Percentiles rank a stretch among this genome's conserved stretches.
Conservation (phyloP, 352 stramenopile species). For the Phytopythium oedochilum region DNA sequence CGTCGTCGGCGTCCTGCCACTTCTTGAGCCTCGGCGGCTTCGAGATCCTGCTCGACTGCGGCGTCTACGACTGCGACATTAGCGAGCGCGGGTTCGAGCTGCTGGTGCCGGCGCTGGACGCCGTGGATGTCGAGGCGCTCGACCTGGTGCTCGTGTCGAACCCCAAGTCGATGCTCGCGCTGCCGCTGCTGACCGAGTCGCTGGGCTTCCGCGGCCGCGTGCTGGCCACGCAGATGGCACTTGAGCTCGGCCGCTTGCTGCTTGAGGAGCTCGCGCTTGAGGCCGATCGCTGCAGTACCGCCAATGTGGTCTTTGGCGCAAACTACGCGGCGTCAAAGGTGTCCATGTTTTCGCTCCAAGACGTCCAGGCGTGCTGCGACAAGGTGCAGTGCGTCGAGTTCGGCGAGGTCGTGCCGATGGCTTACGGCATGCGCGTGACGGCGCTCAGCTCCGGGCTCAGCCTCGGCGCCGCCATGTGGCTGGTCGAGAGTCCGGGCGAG, state of each 20-base stretch:
- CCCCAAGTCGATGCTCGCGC: slow-evolving; percentile 53
- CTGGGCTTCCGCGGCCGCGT: slow-evolving; percentile 71
- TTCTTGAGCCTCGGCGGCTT: slow-evolving; percentile 78
- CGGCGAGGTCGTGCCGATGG: slow-evolving; percentile 41
- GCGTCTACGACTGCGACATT: slow-evolving; percentile 24
- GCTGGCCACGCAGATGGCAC: slow-evolving; percentile 67
- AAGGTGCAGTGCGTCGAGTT: slow-evolving; percentile 58
- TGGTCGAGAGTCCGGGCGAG: slow-evolving; percentile 66
- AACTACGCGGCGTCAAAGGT: not conserved
- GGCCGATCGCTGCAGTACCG: not conserved
- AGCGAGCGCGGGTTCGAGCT: slow-evolving; percentile 16
- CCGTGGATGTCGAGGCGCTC: slow-evolving; percentile 56
- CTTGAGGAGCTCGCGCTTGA: slow-evolving; percentile 51
- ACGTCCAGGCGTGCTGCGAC: slow-evolving; percentile 38
- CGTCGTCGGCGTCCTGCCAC: slow-evolving; percentile 68
- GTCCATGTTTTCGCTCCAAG: slow-evolving; percentile 35
- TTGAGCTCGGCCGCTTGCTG: slow-evolving; percentile 65
- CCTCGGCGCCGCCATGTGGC: slow-evolving; percentile 66
- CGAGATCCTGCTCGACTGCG: slow-evolving; percentile 80
- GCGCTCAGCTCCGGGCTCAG: slow-evolving; percentile 71
- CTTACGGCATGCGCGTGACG: slow-evolving; percentile 70
- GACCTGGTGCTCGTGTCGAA: slow-evolving; percentile 79
- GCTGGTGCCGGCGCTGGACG: slow-evolving; percentile 28
- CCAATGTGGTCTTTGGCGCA: slow-evolving; percentile 19
- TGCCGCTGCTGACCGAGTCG: slow-evolving; percentile 70